Percentiles rank a stretch among this genome's conserved stretches.
Conservation (phyloP, 2,329 filamentous ascomycete species). For the Aspergillus arachidicola region DNA sequence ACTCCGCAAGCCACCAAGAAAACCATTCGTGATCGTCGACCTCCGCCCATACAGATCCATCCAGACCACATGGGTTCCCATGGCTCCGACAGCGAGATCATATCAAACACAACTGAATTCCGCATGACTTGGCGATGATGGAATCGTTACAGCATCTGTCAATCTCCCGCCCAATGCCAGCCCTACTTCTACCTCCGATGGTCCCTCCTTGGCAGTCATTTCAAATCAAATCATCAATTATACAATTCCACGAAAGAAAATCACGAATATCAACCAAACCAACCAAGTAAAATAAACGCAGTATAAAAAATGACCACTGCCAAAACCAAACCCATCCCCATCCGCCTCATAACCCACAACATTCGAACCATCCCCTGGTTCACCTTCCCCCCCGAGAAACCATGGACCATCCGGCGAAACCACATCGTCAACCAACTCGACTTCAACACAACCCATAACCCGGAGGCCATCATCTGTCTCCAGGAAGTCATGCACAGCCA, state of each 20-base stretch:
- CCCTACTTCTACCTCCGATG: neutral
- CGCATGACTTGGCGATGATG: conserved; percentile 1
- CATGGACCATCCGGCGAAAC: neutral
- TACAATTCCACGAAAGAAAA: too few species aligned
- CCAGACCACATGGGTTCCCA: neutral
- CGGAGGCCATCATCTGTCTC: conserved; percentile 1
- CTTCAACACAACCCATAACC: conserved; percentile 1
- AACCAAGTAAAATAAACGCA: neutral
- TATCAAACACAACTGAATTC: neutral
- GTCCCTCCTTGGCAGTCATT: too few species aligned
- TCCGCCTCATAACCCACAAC: neutral
- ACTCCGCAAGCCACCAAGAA: neutral
- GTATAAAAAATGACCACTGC: neutral
- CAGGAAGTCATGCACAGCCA: neutral
- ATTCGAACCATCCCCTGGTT: conserved; percentile 3
- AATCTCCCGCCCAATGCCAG: neutral
- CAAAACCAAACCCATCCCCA: neutral
- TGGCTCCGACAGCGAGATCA: neutral
- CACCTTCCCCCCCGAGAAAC: conserved; percentile 2
- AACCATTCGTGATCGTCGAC: neutral
- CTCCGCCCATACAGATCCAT: neutral
- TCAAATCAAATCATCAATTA: too few species aligned
- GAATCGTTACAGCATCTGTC: neutral
- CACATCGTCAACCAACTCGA: conserved; percentile 5
- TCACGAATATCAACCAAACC: neutral